These are phyloP conservation scores for Aeminium ludgeri DNA, from an alignment of 495 filamentous ascomycete genomes.

Conservation along the genomic window DNA sequence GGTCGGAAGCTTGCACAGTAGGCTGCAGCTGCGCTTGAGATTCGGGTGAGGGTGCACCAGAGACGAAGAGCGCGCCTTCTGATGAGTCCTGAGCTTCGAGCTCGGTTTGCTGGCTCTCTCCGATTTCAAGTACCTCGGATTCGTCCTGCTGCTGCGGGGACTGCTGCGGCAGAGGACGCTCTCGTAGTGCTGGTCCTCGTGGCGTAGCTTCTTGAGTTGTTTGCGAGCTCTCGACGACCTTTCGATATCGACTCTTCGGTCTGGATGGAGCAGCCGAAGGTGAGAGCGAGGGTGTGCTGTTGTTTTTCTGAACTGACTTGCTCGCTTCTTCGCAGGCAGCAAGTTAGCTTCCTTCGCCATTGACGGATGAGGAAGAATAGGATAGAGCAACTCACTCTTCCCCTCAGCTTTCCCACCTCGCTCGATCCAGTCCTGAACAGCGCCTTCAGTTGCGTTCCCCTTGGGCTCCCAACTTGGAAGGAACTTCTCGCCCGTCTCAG, in stretches of 20 bases:
- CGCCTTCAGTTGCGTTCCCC: constrained; percentile 6
- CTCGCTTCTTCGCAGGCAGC: not conserved
- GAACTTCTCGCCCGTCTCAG: constrained; percentile 12
- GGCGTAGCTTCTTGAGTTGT: not conserved
- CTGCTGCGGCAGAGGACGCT: not conserved
- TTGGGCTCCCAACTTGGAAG: constrained; percentile 19
- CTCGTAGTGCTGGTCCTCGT: too few species aligned
- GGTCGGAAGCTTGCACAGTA: constrained; percentile 3
- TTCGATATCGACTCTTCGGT: not conserved
- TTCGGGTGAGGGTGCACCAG: not conserved
- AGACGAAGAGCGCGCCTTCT: constrained; percentile 6
- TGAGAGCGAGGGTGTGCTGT: not conserved
- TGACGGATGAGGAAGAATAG: too few species aligned
- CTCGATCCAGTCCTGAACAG: constrained; percentile 12
- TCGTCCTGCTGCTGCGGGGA: not conserved
- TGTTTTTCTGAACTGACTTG: not conserved
- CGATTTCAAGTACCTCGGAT: not conserved
- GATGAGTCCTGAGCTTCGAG: not conserved
- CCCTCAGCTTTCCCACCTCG: constrained; percentile 1
- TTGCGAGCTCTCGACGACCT: constrained; percentile 13
- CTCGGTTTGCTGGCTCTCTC: constrained; percentile 2
- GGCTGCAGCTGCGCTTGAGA: not conserved
- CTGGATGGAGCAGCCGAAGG: not conserved
- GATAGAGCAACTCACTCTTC: not conserved
- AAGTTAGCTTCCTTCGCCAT: too few species aligned